Percentiles rank a stretch among this genome's conserved stretches.
phyloP scores from a whole-genome alignment of 2,329 filamentous ascomycete species.

The Talaromyces albobiverticillius region DNA sequence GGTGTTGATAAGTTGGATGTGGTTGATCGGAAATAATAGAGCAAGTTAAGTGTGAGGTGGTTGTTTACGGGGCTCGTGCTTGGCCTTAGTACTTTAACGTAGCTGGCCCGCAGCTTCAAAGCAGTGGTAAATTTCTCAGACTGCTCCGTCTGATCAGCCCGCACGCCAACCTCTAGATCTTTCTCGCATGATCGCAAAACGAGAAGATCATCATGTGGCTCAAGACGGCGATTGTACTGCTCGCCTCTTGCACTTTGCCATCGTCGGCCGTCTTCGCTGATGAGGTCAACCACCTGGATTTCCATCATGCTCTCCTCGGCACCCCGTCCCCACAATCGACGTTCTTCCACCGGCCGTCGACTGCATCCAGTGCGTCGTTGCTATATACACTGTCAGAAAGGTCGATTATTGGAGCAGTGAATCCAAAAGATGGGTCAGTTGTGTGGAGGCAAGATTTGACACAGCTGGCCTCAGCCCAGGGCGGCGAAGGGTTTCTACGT shows the following conservation, averaged over 20 bases:
- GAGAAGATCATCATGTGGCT: slow-evolving; percentile 37
- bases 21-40: too few species aligned
- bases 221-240: slow-evolving; percentile 36
- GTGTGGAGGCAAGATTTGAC: slow-evolving; percentile 81
- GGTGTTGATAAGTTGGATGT: too few species aligned
- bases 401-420: slow-evolving; percentile 79
- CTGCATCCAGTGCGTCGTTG: slow-evolving; percentile 78
- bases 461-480: slow-evolving; percentile 33
- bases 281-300: slow-evolving; percentile 89
- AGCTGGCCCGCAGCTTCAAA: too few species aligned
- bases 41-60: too few species aligned
- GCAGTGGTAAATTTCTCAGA: too few species aligned
- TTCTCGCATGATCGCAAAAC: slow-evolving; percentile 31
- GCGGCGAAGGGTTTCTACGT: slow-evolving; percentile 51
- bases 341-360: slow-evolving; percentile 88
- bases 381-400: slow-evolving; percentile 89
- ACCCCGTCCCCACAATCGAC: slow-evolving; percentile 77
- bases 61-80: too few species aligned
- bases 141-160: too few species aligned
- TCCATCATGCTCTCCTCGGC: slow-evolving; percentile 86
- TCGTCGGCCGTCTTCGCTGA: slow-evolving; percentile 75
- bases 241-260: slow-evolving; percentile 48
- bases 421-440: slow-evolving; percentile 77
- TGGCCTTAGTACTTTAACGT: too few species aligned
- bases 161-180: not conserved